Percentiles rank a stretch among this genome's conserved stretches.
Evolutionary conservation across 345 rosid species (phyloP).

Genomic region (Clarkia xantiana): DNA sequence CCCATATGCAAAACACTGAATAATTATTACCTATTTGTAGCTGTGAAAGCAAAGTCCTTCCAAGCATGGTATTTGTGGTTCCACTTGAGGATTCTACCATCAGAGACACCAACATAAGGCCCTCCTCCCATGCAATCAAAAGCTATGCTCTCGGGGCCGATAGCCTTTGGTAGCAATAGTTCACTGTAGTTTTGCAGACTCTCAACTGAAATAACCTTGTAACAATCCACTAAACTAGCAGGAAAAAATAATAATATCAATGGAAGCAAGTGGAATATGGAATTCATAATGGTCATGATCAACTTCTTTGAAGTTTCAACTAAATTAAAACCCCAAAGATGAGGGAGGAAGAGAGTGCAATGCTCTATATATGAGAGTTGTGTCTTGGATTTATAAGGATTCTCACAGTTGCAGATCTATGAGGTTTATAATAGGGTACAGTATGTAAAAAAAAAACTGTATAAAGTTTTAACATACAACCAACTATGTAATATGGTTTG

Average conservation of each 20-base stretch:
- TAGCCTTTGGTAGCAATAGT: slow-evolving; percentile 13
- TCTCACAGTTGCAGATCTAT: no score
- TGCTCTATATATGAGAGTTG: no score
- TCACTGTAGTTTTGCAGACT: slow-evolving; percentile 5
- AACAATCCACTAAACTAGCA: not conserved
- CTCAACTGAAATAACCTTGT: slow-evolving; percentile 1
- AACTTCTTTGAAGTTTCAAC: not conserved
- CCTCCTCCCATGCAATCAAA: slow-evolving; percentile 37
- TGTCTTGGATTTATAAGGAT: no score
- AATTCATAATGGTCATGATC: not conserved
- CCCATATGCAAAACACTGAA: not conserved
- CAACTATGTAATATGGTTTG: no score
- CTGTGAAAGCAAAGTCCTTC: slow-evolving; percentile 30
- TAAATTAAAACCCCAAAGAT: no score
- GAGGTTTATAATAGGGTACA: no score
- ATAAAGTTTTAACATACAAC: no score
- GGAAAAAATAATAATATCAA: not conserved
- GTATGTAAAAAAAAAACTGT: no score
- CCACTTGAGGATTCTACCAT: slow-evolving; percentile 51
- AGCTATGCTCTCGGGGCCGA: slow-evolving; percentile 40
- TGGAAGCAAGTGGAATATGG: not conserved
- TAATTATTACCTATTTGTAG: slow-evolving; percentile 16
- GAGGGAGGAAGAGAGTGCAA: no score
- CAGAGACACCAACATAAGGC: slow-evolving; percentile 53
- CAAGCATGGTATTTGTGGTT: slow-evolving; percentile 13